phyloP scores from a whole-genome alignment of 805 yeast genomes.

The Kazachstania viticola region DNA sequence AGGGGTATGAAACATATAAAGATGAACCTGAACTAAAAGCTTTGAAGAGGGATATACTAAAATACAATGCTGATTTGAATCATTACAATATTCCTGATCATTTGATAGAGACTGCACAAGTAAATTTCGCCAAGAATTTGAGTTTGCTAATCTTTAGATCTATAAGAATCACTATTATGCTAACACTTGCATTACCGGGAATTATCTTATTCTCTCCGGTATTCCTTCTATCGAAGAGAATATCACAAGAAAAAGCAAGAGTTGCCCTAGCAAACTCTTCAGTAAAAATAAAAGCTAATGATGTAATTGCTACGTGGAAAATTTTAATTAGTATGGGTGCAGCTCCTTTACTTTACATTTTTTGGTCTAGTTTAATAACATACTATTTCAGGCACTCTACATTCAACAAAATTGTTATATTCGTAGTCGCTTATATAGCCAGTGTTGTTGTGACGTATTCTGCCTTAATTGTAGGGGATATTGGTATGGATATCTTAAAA shows the following conservation, averaged over 20 bases:
- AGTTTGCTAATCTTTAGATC: constrained; percentile 47
- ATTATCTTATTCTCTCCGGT: constrained; percentile 78
- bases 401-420: constrained; percentile 29
- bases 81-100: constrained; percentile 51
- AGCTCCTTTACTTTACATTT: constrained; percentile 75
- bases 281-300: constrained; percentile 85
- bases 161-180: constrained; percentile 42
- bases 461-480: constrained; percentile 87
- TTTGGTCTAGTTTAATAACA: constrained; percentile 59
- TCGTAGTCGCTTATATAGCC: constrained; percentile 44
- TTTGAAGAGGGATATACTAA: constrained; percentile 50
- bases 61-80: constrained; percentile 61
- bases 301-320: constrained; percentile 97
- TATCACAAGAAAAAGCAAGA: constrained; percentile 61
- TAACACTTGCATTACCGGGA: constrained; percentile 77
- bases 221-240: constrained; percentile 62
- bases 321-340: constrained; percentile 77
- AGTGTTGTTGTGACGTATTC: constrained; percentile 73
- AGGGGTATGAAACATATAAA: constrained; percentile 67
- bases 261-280: constrained; percentile 77
- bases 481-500: constrained; percentile 80
- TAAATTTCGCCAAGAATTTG: constrained; percentile 38
- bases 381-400: constrained; percentile 19
- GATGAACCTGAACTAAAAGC: constrained; percentile 56
- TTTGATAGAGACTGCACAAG: constrained; percentile 40